Evolutionary conservation across 2,329 filamentous ascomycete species (phyloP).

Genomic region (Neophaeococcomyces aloes): DNA sequence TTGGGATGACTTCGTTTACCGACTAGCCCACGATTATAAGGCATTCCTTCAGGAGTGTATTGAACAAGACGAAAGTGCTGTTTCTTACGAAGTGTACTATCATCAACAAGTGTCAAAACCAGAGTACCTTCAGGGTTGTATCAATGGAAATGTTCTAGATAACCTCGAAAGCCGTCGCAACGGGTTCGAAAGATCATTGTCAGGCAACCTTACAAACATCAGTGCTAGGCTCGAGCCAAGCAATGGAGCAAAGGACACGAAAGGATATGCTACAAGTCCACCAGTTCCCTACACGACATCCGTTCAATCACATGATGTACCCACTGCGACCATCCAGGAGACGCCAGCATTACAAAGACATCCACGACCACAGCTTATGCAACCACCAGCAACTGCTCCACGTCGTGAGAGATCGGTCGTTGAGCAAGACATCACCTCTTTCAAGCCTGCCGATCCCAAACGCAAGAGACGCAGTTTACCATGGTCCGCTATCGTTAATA

Average conservation of each 20-base stretch:
- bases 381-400: neutral
- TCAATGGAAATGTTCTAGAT: conserved; percentile 7
- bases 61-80: conserved; percentile 21
- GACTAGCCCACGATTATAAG: conserved; percentile 28
- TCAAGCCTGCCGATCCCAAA: neutral
- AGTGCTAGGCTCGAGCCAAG: no score
- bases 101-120: conserved; percentile 24
- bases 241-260: no score
- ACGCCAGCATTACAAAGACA: no score
- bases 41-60: conserved; percentile 23
- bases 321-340: no score
- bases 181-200: no score
- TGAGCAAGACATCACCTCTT: neutral
- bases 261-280: no score
- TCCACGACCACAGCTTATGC: no score
- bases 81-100: conserved; percentile 32
- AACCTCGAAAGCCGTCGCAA: neutral
- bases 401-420: neutral
- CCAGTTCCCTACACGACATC: no score
- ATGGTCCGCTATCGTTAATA: neutral
- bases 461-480: neutral
- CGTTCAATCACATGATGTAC: no score
- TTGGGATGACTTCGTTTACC: conserved; percentile 38
- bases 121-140: conserved; percentile 19
- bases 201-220: no score